Evolutionary conservation across 306 rosid species (phyloP).

Genomic region (Ceratonia siliqua): DNA sequence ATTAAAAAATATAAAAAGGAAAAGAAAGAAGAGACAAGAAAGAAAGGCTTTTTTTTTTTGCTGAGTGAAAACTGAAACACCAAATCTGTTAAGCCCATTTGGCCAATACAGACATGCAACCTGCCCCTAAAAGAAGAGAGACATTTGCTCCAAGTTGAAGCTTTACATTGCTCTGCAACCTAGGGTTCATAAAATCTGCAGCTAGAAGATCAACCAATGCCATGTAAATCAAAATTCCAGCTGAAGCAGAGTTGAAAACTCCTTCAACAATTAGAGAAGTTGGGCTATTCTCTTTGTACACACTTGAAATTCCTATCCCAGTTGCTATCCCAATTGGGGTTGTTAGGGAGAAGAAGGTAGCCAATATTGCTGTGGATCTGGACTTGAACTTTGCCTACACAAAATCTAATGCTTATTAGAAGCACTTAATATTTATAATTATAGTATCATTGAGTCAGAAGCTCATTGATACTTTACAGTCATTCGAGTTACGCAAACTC

Average conservation of each 20-base stretch:
- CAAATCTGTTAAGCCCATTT: constrained; percentile 58
- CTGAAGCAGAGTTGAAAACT: constrained; percentile 58
- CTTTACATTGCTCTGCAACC: constrained; percentile 50
- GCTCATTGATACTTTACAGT: too few relatives aligned
- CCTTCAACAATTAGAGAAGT: constrained; percentile 67
- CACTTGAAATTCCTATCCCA: constrained; percentile 57
- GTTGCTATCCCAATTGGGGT: constrained; percentile 70
- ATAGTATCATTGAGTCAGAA: too few relatives aligned
- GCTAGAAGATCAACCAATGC: constrained; percentile 72
- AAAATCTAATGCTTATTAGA: neutral
- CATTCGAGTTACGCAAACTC: neutral
- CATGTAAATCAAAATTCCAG: constrained; percentile 81
- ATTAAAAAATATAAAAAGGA: neutral
- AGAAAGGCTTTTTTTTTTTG: neutral
- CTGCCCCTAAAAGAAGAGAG: constrained; percentile 72
- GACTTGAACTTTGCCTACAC: constrained; percentile 63
- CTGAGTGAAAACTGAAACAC: neutral
- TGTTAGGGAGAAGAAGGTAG: constrained; percentile 63
- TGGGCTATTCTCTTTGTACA: constrained; percentile 49
- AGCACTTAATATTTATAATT: neutral
- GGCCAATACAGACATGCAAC: constrained; percentile 66
- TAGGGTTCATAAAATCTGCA: constrained; percentile 74
- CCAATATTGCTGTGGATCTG: constrained; percentile 55
- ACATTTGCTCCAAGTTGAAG: constrained; percentile 55
- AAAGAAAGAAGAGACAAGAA: neutral